Evolutionary conservation across 2,329 filamentous ascomycete genomes (phyloP).

Genomic region (Paecilomyces sp.): DNA sequence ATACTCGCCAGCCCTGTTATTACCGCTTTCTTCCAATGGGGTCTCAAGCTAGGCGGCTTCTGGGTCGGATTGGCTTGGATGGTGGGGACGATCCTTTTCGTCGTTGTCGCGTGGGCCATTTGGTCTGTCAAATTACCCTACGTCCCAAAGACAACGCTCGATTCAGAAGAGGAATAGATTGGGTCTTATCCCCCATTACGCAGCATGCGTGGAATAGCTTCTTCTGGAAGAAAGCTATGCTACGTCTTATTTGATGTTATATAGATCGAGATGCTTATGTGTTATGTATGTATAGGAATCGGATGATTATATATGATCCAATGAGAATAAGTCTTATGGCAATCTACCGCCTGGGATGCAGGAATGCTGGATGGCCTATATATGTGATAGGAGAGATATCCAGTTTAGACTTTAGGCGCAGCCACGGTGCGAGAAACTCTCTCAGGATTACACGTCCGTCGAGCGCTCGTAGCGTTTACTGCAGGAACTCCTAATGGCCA

Average conservation of each 20-base stretch:
- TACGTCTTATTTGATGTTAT: neutral
- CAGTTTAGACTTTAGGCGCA: no score
- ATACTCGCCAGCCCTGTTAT: slow-evolving; percentile 42
- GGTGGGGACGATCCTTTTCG: slow-evolving; percentile 10
- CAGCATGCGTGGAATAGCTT: neutral
- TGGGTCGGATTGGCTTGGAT: slow-evolving; percentile 46
- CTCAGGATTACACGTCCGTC: no score
- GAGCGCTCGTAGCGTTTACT: no score
- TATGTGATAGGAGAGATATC: no score
- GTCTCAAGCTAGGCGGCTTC: slow-evolving; percentile 37
- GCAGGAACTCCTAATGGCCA: no score
- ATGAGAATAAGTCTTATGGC: neutral
- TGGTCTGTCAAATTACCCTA: slow-evolving; percentile 2
- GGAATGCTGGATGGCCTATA: no score
- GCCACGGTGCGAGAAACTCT: no score
- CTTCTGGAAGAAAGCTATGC: neutral
- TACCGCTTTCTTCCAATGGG: slow-evolving; percentile 40
- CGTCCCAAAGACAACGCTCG: neutral
- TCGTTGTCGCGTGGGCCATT: slow-evolving; percentile 5
- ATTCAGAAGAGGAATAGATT: neutral
- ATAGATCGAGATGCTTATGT: neutral
- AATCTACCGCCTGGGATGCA: no score
- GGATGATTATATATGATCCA: neutral
- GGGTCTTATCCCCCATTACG: neutral
- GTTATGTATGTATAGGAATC: neutral